These are phyloP conservation scores for Russula olivacea DNA, from an alignment of 768 basidiomycete genomes.

Conservation along the genomic window DNA sequence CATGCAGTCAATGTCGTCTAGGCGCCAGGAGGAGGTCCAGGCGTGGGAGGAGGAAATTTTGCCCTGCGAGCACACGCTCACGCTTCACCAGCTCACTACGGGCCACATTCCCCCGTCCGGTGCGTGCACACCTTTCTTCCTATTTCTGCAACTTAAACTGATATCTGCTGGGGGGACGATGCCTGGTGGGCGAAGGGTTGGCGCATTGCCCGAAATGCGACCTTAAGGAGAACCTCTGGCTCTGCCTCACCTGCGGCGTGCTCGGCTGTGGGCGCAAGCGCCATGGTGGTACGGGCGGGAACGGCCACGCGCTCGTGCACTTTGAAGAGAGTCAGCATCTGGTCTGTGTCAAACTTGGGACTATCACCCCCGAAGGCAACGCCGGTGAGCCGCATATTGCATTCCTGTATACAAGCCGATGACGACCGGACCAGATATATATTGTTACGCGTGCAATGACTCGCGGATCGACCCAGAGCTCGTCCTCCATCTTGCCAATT, in stretches of 20 bases:
- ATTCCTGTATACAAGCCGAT: neutral
- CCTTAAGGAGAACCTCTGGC: conserved; percentile 89
- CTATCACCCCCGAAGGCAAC: conserved; percentile 90
- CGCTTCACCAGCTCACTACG: conserved; percentile 44
- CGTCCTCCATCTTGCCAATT: conserved; percentile 62
- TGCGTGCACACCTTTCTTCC: conserved; percentile 23
- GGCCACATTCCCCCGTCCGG: conserved; percentile 50
- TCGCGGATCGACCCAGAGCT: conserved; percentile 72
- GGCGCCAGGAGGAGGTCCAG: conserved; percentile 90
- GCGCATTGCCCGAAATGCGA: conserved; percentile 81
- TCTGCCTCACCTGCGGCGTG: conserved; percentile 86
- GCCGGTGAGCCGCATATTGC: conserved; percentile 56
- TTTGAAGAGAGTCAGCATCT: conserved; percentile 66
- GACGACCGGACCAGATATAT: conserved; percentile 56
- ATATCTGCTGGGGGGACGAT: neutral
- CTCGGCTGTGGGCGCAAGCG: conserved; percentile 88
- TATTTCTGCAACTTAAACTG: neutral
- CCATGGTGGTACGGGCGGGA: conserved; percentile 75
- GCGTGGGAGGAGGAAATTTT: conserved; percentile 96
- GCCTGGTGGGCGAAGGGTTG: conserved; percentile 43
- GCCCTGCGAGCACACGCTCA: conserved; percentile 75
- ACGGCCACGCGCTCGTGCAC: conserved; percentile 84
- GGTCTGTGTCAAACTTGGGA: conserved; percentile 89
- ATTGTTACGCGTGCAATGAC: conserved; percentile 91
- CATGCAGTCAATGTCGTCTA: conserved; percentile 79